Conservation (phyloP, 352 stramenopile species). For the Phytopythium oedochilum region DNA sequence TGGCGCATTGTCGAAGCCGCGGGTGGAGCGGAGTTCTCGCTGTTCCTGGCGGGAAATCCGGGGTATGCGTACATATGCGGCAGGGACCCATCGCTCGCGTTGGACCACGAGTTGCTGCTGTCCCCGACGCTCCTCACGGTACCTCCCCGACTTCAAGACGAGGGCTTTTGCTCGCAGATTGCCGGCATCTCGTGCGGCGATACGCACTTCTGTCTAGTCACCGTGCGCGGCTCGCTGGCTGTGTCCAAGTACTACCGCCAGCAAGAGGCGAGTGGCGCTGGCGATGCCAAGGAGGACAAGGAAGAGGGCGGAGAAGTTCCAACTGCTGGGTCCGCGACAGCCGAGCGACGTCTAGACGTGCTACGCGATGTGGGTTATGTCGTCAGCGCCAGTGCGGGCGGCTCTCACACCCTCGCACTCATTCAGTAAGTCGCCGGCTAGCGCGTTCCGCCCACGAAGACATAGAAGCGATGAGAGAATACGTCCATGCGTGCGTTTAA, state of each 20-base stretch:
- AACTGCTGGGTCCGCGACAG: background rate
- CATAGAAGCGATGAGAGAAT: background rate
- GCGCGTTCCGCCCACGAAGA: background rate
- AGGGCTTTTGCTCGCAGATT: constrained; percentile 17
- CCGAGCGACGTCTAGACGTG: background rate
- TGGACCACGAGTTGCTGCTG: constrained; percentile 11
- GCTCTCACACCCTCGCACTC: constrained; percentile 3
- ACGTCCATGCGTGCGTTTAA: no score
- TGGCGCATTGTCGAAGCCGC: constrained; percentile 23
- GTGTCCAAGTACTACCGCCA: background rate
- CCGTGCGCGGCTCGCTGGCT: constrained; percentile 20
- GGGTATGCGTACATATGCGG: constrained; percentile 30
- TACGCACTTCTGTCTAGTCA: constrained; percentile 32
- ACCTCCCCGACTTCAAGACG: constrained; percentile 9
- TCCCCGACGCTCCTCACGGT: constrained; percentile 24
- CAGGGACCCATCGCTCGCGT: constrained; percentile 21
- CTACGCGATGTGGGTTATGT: background rate
- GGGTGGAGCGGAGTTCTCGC: constrained; percentile 31
- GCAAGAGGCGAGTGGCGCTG: background rate
- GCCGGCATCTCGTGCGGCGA: constrained; percentile 35
- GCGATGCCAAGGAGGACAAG: no score
- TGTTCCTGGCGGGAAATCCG: constrained; percentile 26
- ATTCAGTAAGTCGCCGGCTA: background rate
- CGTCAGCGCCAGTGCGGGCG: background rate
- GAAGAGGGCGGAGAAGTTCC: background rate